Base-by-base conservation (phyloP, 768 basidiomycete genomes). In the Boletus pseudo-olivaceus region DNA sequence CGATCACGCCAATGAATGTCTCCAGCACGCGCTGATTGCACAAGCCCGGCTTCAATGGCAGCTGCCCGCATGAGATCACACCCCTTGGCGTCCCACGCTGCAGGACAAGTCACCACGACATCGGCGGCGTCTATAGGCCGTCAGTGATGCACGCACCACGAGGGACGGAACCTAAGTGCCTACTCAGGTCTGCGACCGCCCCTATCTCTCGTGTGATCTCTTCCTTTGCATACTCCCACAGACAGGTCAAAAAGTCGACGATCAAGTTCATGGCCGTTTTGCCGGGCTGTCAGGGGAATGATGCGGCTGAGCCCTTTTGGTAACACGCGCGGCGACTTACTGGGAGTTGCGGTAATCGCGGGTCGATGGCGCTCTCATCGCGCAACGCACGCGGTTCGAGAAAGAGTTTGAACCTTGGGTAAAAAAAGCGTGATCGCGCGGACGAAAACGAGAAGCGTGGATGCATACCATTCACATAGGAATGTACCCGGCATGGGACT, bases 131-230 rank as follows among this genome's bases (percentile, higher is more conserved):
- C 92, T 93, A 62, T 48, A 35, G 37, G 14, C 50, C 44, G 26
- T 57, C 40, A 51, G 57, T 53, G 30, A 52, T 1, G 14, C 5
- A 10, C n/a, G 10, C 38, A 27, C 8, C n/a, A 33, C 19, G 23
- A 53, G 54, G 34, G 33, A 49, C 48, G 14, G 11, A 17, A 54
- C 49, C 37, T n/a, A 32, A 48, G 49, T 42, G 69, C 83, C 57
- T 63, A 92, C 90, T 87, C 52, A 93, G 77, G 72, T 93, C 91
- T 20, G 88, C 89, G 5, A 95, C 87, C 27, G 82, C 84, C 33
- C 90, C 90, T 62, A 93, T 91, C 60, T 94, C 88, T 53, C 84
- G 82, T 17, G 90, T 93, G 62, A 95, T 93, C 62, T 88, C 87
- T 47, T 88, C 85, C 64, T 87, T 89, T 15, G 90, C 89, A 62